phyloP scores from a whole-genome alignment of 2,329 filamentous ascomycete species.

The Xylariaceae sp. region DNA sequence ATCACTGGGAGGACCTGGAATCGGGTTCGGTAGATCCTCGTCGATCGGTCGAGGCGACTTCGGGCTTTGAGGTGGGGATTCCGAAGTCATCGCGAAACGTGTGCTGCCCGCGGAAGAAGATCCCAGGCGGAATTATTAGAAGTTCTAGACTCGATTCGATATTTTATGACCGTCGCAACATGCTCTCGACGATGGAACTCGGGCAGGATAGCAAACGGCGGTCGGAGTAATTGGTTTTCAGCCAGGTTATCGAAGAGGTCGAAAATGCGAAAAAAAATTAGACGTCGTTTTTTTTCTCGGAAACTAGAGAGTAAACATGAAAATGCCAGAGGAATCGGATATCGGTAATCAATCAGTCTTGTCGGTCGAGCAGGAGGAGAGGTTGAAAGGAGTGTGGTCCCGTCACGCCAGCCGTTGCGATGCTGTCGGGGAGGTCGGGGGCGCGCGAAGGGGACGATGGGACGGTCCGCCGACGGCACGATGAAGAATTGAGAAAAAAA shows the following conservation, averaged over 20 bases:
- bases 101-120: neutral
- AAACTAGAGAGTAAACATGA: slow-evolving; percentile 1
- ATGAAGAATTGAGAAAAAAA: neutral
- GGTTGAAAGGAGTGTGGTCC: slow-evolving; percentile 8
- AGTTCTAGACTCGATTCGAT: neutral
- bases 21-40: slow-evolving; percentile 36
- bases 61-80: slow-evolving; percentile 33
- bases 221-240: too few species aligned
- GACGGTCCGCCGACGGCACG: neutral
- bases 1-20: slow-evolving; percentile 54
- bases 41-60: slow-evolving; percentile 36
- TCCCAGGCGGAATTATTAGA: neutral
- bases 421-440: neutral
- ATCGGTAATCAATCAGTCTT: neutral
- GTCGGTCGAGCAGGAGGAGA: neutral
- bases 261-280: neutral
- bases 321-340: neutral
- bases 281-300: neutral
- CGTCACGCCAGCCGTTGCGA: slow-evolving; percentile 1
- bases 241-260: neutral
- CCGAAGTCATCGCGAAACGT: slow-evolving; percentile 36
- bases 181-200: slow-evolving; percentile 6
- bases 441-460: slow-evolving; percentile 10
- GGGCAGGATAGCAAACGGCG: neutral
- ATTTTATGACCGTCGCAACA: slow-evolving; percentile 5